Base-by-base conservation (phyloP, 495 filamentous ascomycete species). In the Podospora conica region DNA sequence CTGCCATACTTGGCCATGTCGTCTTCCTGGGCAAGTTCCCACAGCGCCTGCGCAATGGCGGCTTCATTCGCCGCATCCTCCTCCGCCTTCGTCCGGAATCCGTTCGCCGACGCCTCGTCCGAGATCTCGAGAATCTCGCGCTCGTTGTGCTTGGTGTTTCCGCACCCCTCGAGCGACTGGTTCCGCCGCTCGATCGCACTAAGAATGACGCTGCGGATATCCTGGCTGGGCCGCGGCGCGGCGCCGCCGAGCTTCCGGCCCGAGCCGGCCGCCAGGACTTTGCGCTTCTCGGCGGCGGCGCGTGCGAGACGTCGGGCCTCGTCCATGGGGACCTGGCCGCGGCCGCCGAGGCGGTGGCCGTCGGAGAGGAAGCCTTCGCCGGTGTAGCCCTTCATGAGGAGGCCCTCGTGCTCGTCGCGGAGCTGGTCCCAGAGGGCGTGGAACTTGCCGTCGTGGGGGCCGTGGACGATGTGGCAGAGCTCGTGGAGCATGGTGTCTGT, bases 401-500 rank as follows among this genome's bases (percentile, higher is more conserved):
- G 83, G 23, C 85, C 83, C 66, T 91, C 84, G 69, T 96, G 88
- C 71, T 97, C 93, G 61, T 92, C 89, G 25, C 93, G 87, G 9
- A 97, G 85, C 67, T 96, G 87, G 65, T 96, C 88, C 90, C 93
- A 96, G 21, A 96, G 79, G 4, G 86, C 86, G 67, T 96, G 86
- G 73, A 97, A 97, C 15, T 90, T 82, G 48, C 81, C 84, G 65
- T 97, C 86, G 72, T 98, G 95, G 0, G 91, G 91, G 0, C 91
- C 91, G 72, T 88, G 85, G 3, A 91, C 83, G 67, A 89, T 97
- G 73, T 98, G 95, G n/a, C 86, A 88, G 1, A 98, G 85, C 84
- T 98, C 95, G 74, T 98, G 95, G 29, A 98, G 85, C 90, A 98
- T 94, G 1, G 94, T 98, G 75, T 96, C 92, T 15, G 90, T 81